These are phyloP conservation scores for Malus domestica DNA, from an alignment of 306 rosid genomes.

Conservation along the genomic window ASM211411v1 NC_041800.1:27550233-27550732, in stretches of 20 bases:
- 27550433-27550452: background rate
- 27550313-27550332: constrained; percentile 46
- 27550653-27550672: constrained; percentile 38
- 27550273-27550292: constrained; percentile 75
- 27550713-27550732: constrained; percentile 47
- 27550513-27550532: constrained; percentile 54
- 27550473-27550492: background rate
- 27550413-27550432: background rate
- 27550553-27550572: constrained; percentile 45
- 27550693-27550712: constrained; percentile 43
- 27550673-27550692: constrained; percentile 41
- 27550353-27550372: background rate
- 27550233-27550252: constrained; percentile 6
- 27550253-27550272: constrained; percentile 37
- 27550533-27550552: constrained; percentile 64
- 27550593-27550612: background rate
- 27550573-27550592: constrained; percentile 70
- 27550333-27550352: constrained; percentile 65
- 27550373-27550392: background rate
- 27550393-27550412: background rate
- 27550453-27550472: background rate
- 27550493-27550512: constrained; percentile 24
- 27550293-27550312: constrained; percentile 56
- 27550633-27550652: constrained; percentile 10
- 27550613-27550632: background rate